Evolutionary conservation across 1,139 yeast species (phyloP), one percentile per base, ranked within the genome.

Genomic region (Starmera stellimalicola): DNA sequence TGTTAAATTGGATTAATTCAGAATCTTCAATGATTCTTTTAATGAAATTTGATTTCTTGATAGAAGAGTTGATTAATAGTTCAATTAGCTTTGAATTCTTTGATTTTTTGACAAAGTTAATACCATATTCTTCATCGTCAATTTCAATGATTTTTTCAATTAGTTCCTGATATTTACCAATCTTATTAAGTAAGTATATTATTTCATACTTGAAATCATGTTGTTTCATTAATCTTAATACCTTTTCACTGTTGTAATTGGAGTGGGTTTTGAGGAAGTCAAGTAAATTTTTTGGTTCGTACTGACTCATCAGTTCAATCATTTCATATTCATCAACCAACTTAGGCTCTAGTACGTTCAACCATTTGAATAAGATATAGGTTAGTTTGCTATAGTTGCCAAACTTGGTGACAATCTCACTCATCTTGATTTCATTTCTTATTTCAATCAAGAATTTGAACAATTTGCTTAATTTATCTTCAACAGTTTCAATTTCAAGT

Each of bases 161-260:
- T 0, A 97, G 97, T 38, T 73, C 69, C 42, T 70, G 71, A 39
- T 79, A 76, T 43, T 83, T 83, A 2, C 98, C 98, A 20, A 83
- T 77, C 47, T 76, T 76, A 7, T 95, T 94, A 41, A 85, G 67
- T 25, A 91, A 58, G 47, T 76, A 87, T 0, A 91, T 94, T 32
- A 85, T 63, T 50, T 88, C 97, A 31, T 79, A 75, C 23, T 66
- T 68, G 32, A 61, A 58, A 12, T 65, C 65, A 29, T 67, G 63
- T 9, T 54, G 39, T 38, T 77, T 77, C 47, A 95, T 84, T 1
- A 79, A 54, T 8, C 59, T 55, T 15, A 85, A 73, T 0, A 95
- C 95, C 23, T 54, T 49, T 33, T 76, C 83, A 28, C 85, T 70
- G 42, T 82, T 73, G 55, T 87, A 91, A 39, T 76, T 50, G 16